These are phyloP conservation scores for Kwoniella sp. DNA, from an alignment of 768 basidiomycete genomes.

Conservation along the genomic window DNA sequence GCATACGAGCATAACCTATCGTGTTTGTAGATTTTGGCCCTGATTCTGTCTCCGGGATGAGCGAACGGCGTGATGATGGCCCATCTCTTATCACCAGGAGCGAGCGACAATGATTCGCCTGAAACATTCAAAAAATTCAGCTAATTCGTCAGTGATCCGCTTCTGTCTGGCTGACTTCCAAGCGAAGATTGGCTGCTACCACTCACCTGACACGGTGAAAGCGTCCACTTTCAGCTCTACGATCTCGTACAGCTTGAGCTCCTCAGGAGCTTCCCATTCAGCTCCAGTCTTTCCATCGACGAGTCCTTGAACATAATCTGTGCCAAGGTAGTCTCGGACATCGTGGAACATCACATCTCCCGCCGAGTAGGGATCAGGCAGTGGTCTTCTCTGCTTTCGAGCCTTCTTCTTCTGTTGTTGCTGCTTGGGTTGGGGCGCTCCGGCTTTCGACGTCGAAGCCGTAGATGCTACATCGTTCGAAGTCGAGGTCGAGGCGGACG, in stretches of 20 bases:
- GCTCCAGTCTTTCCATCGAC: constrained; percentile 59
- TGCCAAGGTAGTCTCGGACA: constrained; percentile 68
- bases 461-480: not conserved
- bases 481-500: not conserved
- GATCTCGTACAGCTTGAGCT: constrained; percentile 63
- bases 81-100: constrained; percentile 68
- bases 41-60: constrained; percentile 78
- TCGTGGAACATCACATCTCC: constrained; percentile 79
- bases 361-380: constrained; percentile 68
- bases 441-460: not conserved
- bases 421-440: no score
- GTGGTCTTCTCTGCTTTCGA: constrained; percentile 55
- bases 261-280: constrained; percentile 59
- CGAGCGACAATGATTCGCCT: constrained; percentile 39
- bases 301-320: constrained; percentile 62
- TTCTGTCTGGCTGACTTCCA: not conserved
- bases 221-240: constrained; percentile 69
- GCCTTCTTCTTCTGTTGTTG: constrained; percentile 24
- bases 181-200: not conserved
- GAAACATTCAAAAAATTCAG: no score
- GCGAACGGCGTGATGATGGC: constrained; percentile 80
- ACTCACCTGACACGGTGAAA: constrained; percentile 62
- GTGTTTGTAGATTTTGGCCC: constrained; percentile 71
- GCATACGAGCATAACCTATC: constrained; percentile 70
- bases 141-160: not conserved